Conservation (phyloP, 805 yeast genomes). For the Pichia ethanolica region DNA sequence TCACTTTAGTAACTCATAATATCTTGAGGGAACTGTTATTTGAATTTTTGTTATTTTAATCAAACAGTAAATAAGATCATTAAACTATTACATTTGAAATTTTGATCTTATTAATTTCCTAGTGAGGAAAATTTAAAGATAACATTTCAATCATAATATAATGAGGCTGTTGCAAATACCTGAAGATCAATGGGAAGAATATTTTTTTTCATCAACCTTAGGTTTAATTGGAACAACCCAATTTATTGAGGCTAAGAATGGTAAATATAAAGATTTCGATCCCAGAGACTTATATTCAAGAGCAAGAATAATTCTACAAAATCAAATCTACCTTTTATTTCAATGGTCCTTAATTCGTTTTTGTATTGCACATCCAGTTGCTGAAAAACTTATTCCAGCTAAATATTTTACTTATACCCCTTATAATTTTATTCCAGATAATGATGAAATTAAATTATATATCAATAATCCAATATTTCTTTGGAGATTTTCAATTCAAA, state of each 20-base stretch:
- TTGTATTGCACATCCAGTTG: not conserved
- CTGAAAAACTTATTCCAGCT: not conserved
- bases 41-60: too few species aligned
- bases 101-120: too few species aligned
- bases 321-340: not conserved
- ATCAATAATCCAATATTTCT: not conserved
- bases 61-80: too few species aligned
- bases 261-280: not conserved
- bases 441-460: not conserved
- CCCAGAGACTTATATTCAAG: not conserved
- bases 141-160: too few species aligned
- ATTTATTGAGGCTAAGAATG: not conserved
- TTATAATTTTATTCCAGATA: not conserved
- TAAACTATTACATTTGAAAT: too few species aligned
- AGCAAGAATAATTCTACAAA: not conserved
- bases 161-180: not conserved
- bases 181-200: not conserved
- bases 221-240: not conserved
- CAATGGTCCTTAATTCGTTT: not conserved
- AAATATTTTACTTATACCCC: not conserved
- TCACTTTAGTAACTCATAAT: too few species aligned
- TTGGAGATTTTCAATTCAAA: not conserved
- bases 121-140: too few species aligned
- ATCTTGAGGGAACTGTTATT: too few species aligned
- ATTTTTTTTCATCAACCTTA: not conserved